phyloP scores from a whole-genome alignment of 805 yeast species.

The Wickerhamomyces alni region DNA sequence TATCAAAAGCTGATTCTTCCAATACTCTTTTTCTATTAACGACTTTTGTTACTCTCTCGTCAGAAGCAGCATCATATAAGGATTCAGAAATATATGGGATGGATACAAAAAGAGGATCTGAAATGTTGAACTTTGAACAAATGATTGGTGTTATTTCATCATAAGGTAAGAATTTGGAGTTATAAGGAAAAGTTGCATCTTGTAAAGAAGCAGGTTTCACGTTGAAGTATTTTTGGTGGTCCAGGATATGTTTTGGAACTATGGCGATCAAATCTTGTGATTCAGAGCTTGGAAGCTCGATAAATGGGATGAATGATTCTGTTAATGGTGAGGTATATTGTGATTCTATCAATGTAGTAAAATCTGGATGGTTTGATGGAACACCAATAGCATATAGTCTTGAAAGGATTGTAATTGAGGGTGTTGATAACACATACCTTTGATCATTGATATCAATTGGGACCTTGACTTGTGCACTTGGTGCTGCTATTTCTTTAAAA shows the following conservation, averaged over 20 bases:
- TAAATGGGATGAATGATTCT: slow-evolving; percentile 2
- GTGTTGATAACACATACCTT: slow-evolving; percentile 5
- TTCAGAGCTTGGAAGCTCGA: slow-evolving; percentile 1
- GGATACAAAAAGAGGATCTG: slow-evolving; percentile 10
- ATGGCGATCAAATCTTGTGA: slow-evolving; percentile 9
- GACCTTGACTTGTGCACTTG: slow-evolving; percentile 1
- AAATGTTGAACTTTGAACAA: slow-evolving; percentile 1
- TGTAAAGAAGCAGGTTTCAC: background rate
- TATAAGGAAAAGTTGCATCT: background rate
- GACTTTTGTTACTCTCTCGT: slow-evolving; percentile 4
- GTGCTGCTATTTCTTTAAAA: background rate
- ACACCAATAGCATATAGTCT: slow-evolving; percentile 16
- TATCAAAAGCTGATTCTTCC: background rate
- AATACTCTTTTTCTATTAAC: slow-evolving; percentile 6
- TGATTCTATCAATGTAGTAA: background rate
- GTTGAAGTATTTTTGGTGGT: slow-evolving; percentile 10
- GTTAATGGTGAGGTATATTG: slow-evolving; percentile 6
- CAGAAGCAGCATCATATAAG: background rate
- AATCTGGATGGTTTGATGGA: slow-evolving; percentile 10
- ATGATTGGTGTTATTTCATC: background rate
- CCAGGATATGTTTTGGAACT: slow-evolving; percentile 15
- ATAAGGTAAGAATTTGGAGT: background rate
- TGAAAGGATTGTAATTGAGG: slow-evolving; percentile 12
- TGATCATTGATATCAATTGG: slow-evolving; percentile 7
- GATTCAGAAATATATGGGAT: slow-evolving; percentile 10